phyloP scores from a whole-genome alignment of 176 grass and related monocot species.

The Poa pratensis region DNA sequence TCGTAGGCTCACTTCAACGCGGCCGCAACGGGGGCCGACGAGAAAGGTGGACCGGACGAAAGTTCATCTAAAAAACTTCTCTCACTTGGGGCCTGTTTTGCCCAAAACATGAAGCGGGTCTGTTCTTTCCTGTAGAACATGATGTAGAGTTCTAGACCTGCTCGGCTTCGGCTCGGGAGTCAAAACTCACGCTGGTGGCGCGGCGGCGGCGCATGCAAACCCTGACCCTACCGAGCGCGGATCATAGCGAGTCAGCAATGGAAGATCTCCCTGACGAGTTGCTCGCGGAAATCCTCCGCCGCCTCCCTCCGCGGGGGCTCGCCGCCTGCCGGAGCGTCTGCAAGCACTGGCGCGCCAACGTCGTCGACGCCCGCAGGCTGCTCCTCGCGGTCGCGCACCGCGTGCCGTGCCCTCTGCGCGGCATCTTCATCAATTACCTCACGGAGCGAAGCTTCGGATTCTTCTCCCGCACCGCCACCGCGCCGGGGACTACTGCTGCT shows the following conservation, averaged over 20 bases:
- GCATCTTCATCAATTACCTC: neutral
- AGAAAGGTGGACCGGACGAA: too few relatives aligned
- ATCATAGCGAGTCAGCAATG: neutral
- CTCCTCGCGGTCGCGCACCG: neutral
- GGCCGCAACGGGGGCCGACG: too few relatives aligned
- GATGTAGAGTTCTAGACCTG: neutral
- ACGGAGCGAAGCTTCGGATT: neutral
- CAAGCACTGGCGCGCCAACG: neutral
- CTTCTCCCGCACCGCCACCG: neutral
- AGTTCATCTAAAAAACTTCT: too few relatives aligned
- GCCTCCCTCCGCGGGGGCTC: neutral
- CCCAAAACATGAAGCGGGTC: too few relatives aligned
- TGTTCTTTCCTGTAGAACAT: too few relatives aligned
- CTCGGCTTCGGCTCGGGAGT: neutral
- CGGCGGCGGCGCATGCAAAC: neutral
- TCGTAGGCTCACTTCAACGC: too few relatives aligned
- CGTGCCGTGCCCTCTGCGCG: slow-evolving; percentile 4
- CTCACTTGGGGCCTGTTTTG: too few relatives aligned
- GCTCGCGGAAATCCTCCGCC: neutral
- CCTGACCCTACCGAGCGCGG: neutral
- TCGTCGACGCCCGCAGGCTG: neutral
- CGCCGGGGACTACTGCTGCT: neutral
- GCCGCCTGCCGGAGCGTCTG: slow-evolving; percentile 14
- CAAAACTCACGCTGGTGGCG: neutral
- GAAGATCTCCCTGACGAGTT: neutral